A percentile compares a stretch with the other conserved stretches of the same genome.
Conservation (phyloP, 805 yeast species). For the Hanseniaspora guilliermondii region DNA sequence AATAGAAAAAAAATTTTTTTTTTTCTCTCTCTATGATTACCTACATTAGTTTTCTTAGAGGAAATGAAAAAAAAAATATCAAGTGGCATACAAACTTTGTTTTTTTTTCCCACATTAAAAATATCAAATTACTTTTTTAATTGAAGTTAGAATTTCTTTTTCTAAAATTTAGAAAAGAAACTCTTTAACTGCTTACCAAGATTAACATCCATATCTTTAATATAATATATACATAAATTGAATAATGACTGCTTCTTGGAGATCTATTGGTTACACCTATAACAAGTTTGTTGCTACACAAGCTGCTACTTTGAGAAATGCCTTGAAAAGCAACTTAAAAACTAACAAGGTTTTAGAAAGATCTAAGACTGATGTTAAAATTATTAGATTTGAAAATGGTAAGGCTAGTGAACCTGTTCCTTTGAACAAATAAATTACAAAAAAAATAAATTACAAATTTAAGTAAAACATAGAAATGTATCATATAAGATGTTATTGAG, state of each 20-base stretch:
- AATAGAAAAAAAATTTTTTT: not conserved
- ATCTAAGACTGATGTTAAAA: conserved; percentile 61
- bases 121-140: too few species aligned
- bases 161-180: not conserved
- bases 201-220: not conserved
- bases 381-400: conserved; percentile 59
- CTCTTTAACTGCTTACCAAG: not conserved
- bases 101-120: not conserved
- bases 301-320: conserved; percentile 75
- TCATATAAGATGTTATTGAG: not conserved
- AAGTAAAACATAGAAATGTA: not conserved
- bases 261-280: conserved; percentile 56
- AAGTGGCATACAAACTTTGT: not conserved
- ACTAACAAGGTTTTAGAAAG: conserved; percentile 57
- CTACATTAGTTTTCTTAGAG: not conserved
- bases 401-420: conserved; percentile 30
- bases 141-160: too few species aligned
- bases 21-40: not conserved
- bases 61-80: not conserved
- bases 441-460: not conserved
- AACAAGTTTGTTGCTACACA: conserved; percentile 85
- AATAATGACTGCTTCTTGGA: conserved; percentile 45
- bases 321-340: conserved; percentile 77
- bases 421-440: conserved; percentile 21
- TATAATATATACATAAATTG: not conserved